Conservation (phyloP, 1,139 yeast species). For the Blastobotrys elegans region DNA sequence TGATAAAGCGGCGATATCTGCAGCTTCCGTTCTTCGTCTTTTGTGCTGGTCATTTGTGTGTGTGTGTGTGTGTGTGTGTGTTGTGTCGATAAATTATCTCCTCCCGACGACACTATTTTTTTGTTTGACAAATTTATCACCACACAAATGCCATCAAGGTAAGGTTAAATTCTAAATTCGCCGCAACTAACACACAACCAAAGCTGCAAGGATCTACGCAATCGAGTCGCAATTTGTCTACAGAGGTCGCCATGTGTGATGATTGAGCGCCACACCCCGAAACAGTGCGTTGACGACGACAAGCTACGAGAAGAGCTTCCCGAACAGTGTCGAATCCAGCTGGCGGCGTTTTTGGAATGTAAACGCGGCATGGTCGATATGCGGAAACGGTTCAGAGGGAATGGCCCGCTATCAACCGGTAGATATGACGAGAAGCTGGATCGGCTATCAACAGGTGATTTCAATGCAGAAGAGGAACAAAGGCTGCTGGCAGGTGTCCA, state of each 20-base stretch:
- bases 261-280: slow-evolving; percentile 84
- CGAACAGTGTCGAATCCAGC: slow-evolving; percentile 79
- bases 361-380: slow-evolving; percentile 54
- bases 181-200: neutral
- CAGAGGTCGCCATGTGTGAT: slow-evolving; percentile 96
- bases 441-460: slow-evolving; percentile 71
- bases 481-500: slow-evolving; percentile 14
- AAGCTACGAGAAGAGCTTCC: slow-evolving; percentile 73
- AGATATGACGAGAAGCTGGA: slow-evolving; percentile 83
- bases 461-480: slow-evolving; percentile 71
- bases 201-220: slow-evolving; percentile 90
- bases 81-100: neutral
- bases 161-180: slow-evolving; percentile 9
- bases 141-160: slow-evolving; percentile 23
- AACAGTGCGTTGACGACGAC: slow-evolving; percentile 79
- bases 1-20: slow-evolving; percentile 21
- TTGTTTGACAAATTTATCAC: neutral
- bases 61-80: neutral
- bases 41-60: neutral
- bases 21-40: slow-evolving; percentile 9
- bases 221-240: slow-evolving; percentile 88
- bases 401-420: slow-evolving; percentile 90
- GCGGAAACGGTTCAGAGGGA: slow-evolving; percentile 86
- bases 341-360: slow-evolving; percentile 84
- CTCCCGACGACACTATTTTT: slow-evolving; percentile 1